Base-by-base conservation (phyloP, 2,329 filamentous ascomycete genomes). In the Epichloe brachyelytri region DNA sequence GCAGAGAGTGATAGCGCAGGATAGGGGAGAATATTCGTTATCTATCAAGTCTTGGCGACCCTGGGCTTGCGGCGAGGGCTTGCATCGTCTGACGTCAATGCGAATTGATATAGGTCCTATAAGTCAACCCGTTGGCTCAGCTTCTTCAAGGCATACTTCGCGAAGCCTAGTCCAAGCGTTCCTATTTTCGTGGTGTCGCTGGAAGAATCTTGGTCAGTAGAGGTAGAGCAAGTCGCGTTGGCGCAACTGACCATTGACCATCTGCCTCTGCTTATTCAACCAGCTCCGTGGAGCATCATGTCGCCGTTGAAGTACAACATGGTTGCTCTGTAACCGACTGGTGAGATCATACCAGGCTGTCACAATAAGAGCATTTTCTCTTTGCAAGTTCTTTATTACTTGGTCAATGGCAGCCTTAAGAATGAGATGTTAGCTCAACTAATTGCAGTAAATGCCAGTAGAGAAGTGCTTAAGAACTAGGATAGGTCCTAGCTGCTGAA, bases 311-410 rank as follows among this genome's bases (percentile, higher is more conserved):
- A 94, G 69, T 50, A 87, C 80, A 41, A 91, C 83, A 55, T 86
- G 86, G 64, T 90, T 91, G 70, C 85, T 89, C 68, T 93, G 87
- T 58, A 94, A 68, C 48, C 88, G 76, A 62, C 77, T 83, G 26
- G 83, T 82, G 60, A 93, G 77, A 65, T 91, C 86, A 68, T 90
- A 90, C 86, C 86, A 94, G 2, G 88, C 88, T n/a, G 82, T 85
- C 26, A 83, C 75, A 60, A 94, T 88, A 62, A 93, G 76, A 39
- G 77, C 77, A 64, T 88, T 88, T 66, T 94, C 88, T 58, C 85
- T 79, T 64, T 85, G 78, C 53, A 94, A 76, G 58, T 83, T 86
- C 57, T 80, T 79, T 61, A 86, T 77, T 48, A 73, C 69, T 60
- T 77, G 70, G 45, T 80, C 77, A 56, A 66, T 67, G 50, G 74